Conservation (phyloP, 192 early-diverging fungal genomes). For the Funneliformis mosseae region DNA sequence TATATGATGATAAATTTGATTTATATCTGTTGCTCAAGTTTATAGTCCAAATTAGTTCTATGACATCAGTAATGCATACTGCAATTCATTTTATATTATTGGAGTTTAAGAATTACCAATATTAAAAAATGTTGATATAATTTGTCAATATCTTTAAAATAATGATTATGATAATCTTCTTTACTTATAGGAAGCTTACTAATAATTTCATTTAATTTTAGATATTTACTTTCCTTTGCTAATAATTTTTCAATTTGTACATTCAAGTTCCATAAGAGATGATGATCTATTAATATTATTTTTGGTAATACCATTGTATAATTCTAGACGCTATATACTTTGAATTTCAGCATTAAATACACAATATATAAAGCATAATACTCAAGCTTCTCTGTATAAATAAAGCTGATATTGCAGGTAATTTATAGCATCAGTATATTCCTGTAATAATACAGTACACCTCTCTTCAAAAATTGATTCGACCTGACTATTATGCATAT, state of each 20-base stretch:
- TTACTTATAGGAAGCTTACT: too few species aligned
- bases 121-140: neutral
- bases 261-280: neutral
- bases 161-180: neutral
- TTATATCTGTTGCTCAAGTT: neutral
- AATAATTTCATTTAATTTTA: too few species aligned
- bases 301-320: neutral
- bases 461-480: too few species aligned
- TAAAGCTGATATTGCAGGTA: too few species aligned
- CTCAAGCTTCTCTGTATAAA: too few species aligned
- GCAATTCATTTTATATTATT: neutral
- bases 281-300: neutral
- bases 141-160: neutral
- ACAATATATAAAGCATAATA: too few species aligned
- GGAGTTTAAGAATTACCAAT: neutral
- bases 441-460: too few species aligned
- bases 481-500: too few species aligned
- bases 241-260: neutral
- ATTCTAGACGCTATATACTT: too few species aligned
- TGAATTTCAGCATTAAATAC: too few species aligned
- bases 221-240: neutral
- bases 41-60: neutral
- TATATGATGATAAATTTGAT: neutral
- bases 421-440: too few species aligned
- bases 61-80: neutral